Percentiles rank a stretch among this genome's conserved stretches.
phyloP scores from a whole-genome alignment of 139 green algal species.

The Closterium sp. region DNA sequence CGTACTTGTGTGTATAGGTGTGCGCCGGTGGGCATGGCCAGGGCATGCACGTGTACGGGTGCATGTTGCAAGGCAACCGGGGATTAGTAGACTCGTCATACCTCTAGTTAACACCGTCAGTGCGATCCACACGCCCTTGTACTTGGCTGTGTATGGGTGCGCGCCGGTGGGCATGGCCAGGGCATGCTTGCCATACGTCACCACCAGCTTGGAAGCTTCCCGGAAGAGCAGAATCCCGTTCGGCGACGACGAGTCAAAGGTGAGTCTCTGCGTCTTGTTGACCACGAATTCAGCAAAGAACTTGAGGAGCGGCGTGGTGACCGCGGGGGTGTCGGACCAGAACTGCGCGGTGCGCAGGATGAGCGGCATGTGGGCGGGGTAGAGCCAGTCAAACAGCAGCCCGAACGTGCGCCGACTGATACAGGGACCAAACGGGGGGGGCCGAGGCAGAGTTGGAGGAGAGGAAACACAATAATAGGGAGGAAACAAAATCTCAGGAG shows the following conservation, averaged over 20 bases:
- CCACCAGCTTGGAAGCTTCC: conserved; percentile 73
- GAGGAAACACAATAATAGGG: no score
- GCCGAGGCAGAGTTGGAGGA: no score
- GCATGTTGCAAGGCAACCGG: no score
- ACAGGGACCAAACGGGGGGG: not conserved
- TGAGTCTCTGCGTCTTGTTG: conserved; percentile 95
- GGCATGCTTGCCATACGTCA: conserved; percentile 73
- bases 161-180: conserved; percentile 47
- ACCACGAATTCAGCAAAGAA: conserved; percentile 94
- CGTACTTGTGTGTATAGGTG: conserved; percentile 83
- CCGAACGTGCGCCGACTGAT: conserved; percentile 69
- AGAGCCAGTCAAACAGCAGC: conserved; percentile 95
- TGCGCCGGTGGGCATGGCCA: not conserved
- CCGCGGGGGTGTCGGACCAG: conserved; percentile 73
- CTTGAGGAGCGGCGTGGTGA: conserved; percentile 88
- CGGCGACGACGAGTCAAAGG: conserved; percentile 88
- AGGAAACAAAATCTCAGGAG: no score
- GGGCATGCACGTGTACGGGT: no score
- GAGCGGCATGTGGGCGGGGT: conserved; percentile 82
- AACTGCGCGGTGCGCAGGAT: conserved; percentile 80
- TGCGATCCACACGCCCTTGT: conserved; percentile 95
- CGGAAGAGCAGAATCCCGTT: conserved; percentile 94
- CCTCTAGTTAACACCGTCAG: conserved; percentile 64
- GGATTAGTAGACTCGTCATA: no score
- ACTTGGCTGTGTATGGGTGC: conserved; percentile 74